A percentile compares a stretch with the other conserved stretches of the same genome.
Evolutionary conservation across 2,329 filamentous ascomycete species (phyloP).

Genomic region (Diaporthe destruens): DNA sequence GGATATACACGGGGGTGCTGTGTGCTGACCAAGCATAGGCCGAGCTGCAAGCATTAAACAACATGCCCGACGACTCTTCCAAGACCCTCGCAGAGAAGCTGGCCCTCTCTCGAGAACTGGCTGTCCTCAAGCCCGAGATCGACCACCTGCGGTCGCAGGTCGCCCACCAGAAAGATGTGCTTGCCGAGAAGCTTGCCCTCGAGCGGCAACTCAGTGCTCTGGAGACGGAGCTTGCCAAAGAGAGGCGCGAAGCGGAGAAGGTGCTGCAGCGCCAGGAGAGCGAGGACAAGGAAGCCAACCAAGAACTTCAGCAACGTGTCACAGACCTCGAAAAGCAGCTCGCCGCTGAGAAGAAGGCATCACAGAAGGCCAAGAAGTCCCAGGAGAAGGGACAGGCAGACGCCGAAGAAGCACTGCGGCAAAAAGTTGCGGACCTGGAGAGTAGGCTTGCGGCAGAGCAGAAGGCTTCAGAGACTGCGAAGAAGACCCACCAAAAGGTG

Average conservation of each 20-base stretch:
- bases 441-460: conserved; percentile 74
- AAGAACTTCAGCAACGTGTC: conserved; percentile 55
- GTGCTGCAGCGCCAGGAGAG: conserved; percentile 45
- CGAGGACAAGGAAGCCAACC: conserved; percentile 54
- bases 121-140: conserved; percentile 66
- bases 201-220: conserved; percentile 82
- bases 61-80: conserved; percentile 75
- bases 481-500: conserved; percentile 44
- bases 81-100: conserved; percentile 74
- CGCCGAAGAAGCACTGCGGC: conserved; percentile 36
- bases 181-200: conserved; percentile 83
- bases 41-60: conserved; percentile 78
- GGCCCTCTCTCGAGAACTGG: conserved; percentile 64
- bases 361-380: conserved; percentile 50
- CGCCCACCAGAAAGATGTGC: conserved; percentile 72
- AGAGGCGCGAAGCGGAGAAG: conserved; percentile 62
- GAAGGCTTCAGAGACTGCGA: conserved; percentile 53
- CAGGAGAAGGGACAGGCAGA: conserved; percentile 48
- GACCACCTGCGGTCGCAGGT: conserved; percentile 69
- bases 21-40: conserved; percentile 61
- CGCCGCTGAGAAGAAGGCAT: conserved; percentile 12
- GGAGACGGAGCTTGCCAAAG: conserved; percentile 85
- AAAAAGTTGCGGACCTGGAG: conserved; percentile 37
- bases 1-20: not conserved
- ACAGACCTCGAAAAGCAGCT: conserved; percentile 51